Conservation (phyloP, 2,329 filamentous ascomycete species). For the Monilinia laxa region DNA sequence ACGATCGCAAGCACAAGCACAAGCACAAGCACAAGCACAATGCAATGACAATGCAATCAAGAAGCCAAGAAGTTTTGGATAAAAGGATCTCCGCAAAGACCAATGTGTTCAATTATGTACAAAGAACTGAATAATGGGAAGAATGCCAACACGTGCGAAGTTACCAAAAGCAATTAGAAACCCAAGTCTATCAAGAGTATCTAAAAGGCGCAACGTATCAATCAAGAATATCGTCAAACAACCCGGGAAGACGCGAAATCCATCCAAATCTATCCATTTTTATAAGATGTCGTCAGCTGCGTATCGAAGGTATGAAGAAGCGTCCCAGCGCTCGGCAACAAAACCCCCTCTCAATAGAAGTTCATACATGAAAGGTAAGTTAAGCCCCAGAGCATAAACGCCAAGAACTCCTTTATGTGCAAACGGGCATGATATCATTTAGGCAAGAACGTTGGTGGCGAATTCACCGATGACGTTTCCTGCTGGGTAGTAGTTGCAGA, state of each 20-base stretch:
- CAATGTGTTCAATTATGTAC: conserved; percentile 19
- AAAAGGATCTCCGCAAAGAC: not conserved
- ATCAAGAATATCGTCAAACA: conserved; percentile 13
- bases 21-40: too few species aligned
- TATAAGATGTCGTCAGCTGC: conserved; percentile 13
- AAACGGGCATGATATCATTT: conserved; percentile 24
- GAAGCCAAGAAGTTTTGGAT: conserved; percentile 5
- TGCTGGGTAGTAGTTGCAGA: conserved; percentile 27
- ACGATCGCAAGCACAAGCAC: too few species aligned
- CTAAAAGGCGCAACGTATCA: conserved; percentile 18
- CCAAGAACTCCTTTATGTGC: conserved; percentile 22
- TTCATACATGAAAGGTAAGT: conserved; percentile 24
- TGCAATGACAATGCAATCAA: not conserved
- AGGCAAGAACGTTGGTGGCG: conserved; percentile 16
- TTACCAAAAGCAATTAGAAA: conserved; percentile 4
- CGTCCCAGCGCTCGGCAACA: conserved; percentile 15
- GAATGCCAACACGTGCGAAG: conserved; percentile 17
- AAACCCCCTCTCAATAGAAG: conserved; percentile 23
- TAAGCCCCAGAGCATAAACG: conserved; percentile 21
- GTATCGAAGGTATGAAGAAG: conserved; percentile 17
- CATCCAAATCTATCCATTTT: conserved; percentile 14
- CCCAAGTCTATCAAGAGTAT: conserved; percentile 10
- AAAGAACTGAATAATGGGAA: conserved; percentile 19
- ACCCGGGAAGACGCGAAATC: conserved; percentile 17
- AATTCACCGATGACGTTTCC: conserved; percentile 23